Base-by-base conservation (phyloP, 2,329 filamentous ascomycete species). In the Microdochium nivale region DNA sequence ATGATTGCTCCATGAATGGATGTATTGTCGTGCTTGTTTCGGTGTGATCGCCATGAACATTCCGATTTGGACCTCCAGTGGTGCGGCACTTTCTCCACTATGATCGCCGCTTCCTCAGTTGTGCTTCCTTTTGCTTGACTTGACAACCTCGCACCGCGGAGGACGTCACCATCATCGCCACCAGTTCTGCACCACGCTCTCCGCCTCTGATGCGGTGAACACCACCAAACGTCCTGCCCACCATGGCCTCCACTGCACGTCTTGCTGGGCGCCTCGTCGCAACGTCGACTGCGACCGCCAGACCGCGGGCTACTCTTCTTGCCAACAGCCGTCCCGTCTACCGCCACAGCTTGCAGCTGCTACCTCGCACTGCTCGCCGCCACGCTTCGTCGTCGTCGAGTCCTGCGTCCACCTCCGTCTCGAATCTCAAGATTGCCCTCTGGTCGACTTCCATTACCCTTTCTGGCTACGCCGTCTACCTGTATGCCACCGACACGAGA, bases 401-500 rank as follows among this genome's bases (percentile, higher is more conserved):
- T 30, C 56, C 61, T 53, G 60, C 61, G 46, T 62, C 60, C 54
- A 55, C 52, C n/a, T 55, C 58, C 25, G 54, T 62, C 33, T 65
- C 67, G 40, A 59, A 64, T 25, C 52, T 66, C 48, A 74, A 70
- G 55, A 62, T 66, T 9, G 54, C 70, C 24, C 54, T 75, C 23
- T 73, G 72, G 54, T 64, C 71, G 48, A 65, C 70, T 27, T 67
- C 70, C 9, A 53, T 77, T 8, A 70, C 70, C 8, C 66, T 70
- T 2, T 63, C 71, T 2, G 60, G 73, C 25, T 74, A 68, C 50
- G 69, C 76, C 47, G 69, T 74, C 44, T 89, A 86, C 65, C 68
- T 87, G 56, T 90, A 90, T 62, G 70, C 74, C n/a, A 90, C 86
- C 51, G 87, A 90, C 65, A 90, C 86, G 7, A 76, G 87, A 55